A percentile compares a stretch with the other conserved stretches of the same genome.
Evolutionary conservation across 441 rosid species (phyloP).

Genomic region (Gossypium armourianum): DNA sequence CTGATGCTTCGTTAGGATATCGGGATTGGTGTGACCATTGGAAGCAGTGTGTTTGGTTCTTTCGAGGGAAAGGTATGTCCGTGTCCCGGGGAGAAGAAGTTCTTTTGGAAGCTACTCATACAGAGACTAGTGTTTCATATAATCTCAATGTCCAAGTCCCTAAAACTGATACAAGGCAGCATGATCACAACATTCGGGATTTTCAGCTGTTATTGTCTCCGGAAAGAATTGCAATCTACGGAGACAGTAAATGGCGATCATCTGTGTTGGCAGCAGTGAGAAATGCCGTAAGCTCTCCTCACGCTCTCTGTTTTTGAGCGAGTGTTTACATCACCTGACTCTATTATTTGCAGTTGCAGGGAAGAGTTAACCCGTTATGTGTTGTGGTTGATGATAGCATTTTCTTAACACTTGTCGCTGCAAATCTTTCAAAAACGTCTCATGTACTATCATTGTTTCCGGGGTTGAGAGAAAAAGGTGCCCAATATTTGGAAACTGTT

Average conservation of each 20-base stretch:
- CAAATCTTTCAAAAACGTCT: slow-evolving; percentile 41
- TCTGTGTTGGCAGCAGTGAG: slow-evolving; percentile 43
- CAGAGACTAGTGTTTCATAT: slow-evolving; percentile 52
- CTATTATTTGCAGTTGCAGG: slow-evolving; percentile 51
- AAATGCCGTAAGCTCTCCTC: slow-evolving; percentile 44
- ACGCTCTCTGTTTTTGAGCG: slow-evolving; percentile 16
- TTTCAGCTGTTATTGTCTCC: slow-evolving; percentile 51
- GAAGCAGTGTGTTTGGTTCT: slow-evolving; percentile 91
- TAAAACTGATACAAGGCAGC: slow-evolving; percentile 22
- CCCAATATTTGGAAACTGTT: slow-evolving; percentile 51
- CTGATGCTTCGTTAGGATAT: slow-evolving; percentile 37
- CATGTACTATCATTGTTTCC: slow-evolving; percentile 56
- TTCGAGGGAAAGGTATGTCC: slow-evolving; percentile 44
- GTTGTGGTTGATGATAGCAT: slow-evolving; percentile 76
- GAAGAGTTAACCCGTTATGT: slow-evolving; percentile 45
- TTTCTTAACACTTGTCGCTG: slow-evolving; percentile 47
- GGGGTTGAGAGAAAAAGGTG: slow-evolving; percentile 52
- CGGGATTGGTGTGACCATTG: slow-evolving; percentile 91
- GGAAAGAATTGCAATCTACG: slow-evolving; percentile 72
- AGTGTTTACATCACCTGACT: neutral
- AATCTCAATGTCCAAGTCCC: slow-evolving; percentile 30
- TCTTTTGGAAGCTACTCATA: slow-evolving; percentile 52
- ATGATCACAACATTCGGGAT: slow-evolving; percentile 27
- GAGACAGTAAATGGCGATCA: slow-evolving; percentile 58
- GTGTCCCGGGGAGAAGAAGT: slow-evolving; percentile 49